A percentile compares a stretch with the other conserved stretches of the same genome.
Evolutionary conservation across 805 yeast genomes (phyloP).

Genomic region (Candida tallmaniae): DNA sequence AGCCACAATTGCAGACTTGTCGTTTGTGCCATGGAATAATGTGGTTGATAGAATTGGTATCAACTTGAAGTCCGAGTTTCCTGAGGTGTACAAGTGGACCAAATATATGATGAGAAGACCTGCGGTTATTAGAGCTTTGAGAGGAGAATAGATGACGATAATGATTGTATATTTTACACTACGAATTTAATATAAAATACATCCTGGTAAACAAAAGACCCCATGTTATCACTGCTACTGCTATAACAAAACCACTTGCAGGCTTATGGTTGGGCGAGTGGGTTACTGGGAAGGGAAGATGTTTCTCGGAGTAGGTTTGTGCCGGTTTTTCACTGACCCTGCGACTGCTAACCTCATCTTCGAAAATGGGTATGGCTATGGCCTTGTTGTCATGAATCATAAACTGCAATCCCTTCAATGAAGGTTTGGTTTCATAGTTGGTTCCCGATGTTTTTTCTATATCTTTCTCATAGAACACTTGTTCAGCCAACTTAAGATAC

Average conservation of each 20-base stretch:
- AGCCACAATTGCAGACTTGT: slow-evolving; percentile 78
- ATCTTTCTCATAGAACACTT: too few relatives aligned
- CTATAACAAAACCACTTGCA: too few relatives aligned
- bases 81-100: slow-evolving; percentile 96
- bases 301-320: too few relatives aligned
- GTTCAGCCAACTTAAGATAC: too few relatives aligned
- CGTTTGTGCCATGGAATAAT: slow-evolving; percentile 96
- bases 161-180: too few relatives aligned
- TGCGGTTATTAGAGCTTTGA: slow-evolving; percentile 79
- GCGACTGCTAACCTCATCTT: too few relatives aligned
- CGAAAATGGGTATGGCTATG: not conserved
- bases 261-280: too few relatives aligned
- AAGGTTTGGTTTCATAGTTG: not conserved
- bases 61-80: slow-evolving; percentile 79
- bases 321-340: too few relatives aligned
- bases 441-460: too few relatives aligned
- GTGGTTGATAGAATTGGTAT: slow-evolving; percentile 92
- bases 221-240: too few relatives aligned
- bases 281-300: too few relatives aligned
- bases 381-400: not conserved
- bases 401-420: not conserved
- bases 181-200: not conserved
- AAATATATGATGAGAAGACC: slow-evolving; percentile 94
- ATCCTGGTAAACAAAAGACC: too few relatives aligned
- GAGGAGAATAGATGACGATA: slow-evolving; percentile 63